Evolutionary conservation across 2,329 filamentous ascomycete genomes (phyloP), one percentile per base, ranked within the genome.

Genomic region (Biscogniauxia marginata): DNA sequence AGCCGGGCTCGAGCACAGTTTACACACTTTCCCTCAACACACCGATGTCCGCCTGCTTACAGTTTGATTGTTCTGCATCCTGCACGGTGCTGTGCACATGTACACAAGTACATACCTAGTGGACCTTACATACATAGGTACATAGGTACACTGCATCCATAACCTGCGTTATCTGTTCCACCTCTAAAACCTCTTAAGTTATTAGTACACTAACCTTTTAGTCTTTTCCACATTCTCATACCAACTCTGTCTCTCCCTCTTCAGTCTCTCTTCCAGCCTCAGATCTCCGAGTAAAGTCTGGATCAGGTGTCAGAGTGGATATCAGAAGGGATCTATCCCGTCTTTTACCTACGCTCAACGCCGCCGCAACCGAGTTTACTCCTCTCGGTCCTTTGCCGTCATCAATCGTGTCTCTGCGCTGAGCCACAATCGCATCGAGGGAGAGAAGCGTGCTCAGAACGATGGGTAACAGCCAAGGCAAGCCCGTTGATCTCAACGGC

Each of bases 401-500:
- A 43, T 30, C 52, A 44, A 49, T 22, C 46, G 18, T 49, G 49
- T 30, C 49, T 43, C 54, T 54, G 43, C 53, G 48, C 50, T 22
- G 34, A 46, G 48, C 18, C 19, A 46, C 43, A 46, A 19, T 51
- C 49, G 16, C 34, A 25, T 49, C 23, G 47, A 57, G 20, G 44
- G 20, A 46, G 50, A 52, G 30, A 52, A 18, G 48, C 50, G 58
- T 46, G 44, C 52, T 52, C 50, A 60, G 49, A 49, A 51, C 46
- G 25, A 98, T 98, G 93, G 93, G 93, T 73, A 97, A 98, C 79
- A 89, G 88, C 73, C 92, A 93, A 77, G 93, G 93, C 76, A 97
- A 97, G 76, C 91, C 90, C 75, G 85, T 96, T 78, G 88, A 92
- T 74, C 88, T 93, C 77, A 90, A 89, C 77, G 93, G 96, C 79